Conservation (phyloP, 2,329 filamentous ascomycete species). For the Penicillium concentricum region DNA sequence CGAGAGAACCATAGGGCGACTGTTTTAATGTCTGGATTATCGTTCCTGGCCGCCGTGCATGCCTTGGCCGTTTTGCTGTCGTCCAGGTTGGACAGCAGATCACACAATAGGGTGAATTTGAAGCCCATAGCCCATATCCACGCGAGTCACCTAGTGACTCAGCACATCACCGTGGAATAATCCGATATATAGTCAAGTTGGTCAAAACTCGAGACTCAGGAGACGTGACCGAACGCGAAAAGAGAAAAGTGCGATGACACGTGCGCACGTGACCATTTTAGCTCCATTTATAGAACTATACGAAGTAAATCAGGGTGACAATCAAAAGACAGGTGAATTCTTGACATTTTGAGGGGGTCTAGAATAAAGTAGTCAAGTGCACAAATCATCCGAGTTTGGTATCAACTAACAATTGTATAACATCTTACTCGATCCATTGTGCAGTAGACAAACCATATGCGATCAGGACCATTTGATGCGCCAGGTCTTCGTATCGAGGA, state of each 20-base stretch:
- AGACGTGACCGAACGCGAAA: conserved; percentile 2
- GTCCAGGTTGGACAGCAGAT: conserved; percentile 69
- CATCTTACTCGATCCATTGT: not conserved
- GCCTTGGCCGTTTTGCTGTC: conserved; percentile 41
- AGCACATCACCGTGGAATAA: not conserved
- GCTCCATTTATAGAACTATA: not conserved
- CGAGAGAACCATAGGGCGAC: conserved; percentile 67
- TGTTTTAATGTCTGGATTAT: conserved; percentile 41
- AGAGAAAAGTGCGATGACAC: not conserved
- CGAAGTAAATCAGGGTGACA: not conserved
- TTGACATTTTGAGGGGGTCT: not conserved
- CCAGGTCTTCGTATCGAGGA: conserved; percentile 9
- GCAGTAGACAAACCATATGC: conserved; percentile 10
- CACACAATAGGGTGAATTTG: conserved; percentile 68
- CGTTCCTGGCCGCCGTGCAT: conserved; percentile 27
- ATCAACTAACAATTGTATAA: not conserved
- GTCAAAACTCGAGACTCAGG: not conserved
- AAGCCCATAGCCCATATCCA: conserved; percentile 38
- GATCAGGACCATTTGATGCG: conserved; percentile 10
- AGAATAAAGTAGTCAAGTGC: not conserved
- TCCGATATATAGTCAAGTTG: not conserved
- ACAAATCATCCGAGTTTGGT: not conserved
- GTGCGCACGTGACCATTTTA: conserved; percentile 5
- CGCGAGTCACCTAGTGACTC: not conserved
- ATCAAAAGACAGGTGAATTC: not conserved